Conservation (phyloP, 2,329 filamentous ascomycete species). For the Sarocladium kiliense region DNA sequence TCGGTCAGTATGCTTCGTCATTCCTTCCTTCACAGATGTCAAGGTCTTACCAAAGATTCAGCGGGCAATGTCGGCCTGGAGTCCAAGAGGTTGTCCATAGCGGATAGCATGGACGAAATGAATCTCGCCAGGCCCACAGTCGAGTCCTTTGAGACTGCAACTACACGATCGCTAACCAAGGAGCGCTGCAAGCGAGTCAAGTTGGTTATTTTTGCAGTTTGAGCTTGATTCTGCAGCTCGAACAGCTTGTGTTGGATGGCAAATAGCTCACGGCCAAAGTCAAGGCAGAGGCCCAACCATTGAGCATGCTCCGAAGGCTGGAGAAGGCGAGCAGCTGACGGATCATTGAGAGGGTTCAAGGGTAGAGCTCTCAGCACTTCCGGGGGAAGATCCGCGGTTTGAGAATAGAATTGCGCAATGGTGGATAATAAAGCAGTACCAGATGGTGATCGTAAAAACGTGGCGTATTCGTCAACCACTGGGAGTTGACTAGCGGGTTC, state of each 20-base stretch:
- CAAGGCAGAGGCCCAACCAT: conserved; percentile 50
- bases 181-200: conserved; percentile 59
- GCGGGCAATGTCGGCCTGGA: conserved; percentile 7
- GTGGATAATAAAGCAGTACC: conserved; percentile 24
- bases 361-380: conserved; percentile 25
- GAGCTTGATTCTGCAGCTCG: conserved; percentile 34
- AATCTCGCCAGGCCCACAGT: conserved; percentile 51
- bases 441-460: conserved; percentile 26
- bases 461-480: conserved; percentile 19
- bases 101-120: conserved; percentile 36
- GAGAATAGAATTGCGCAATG: conserved; percentile 28
- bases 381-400: not conserved
- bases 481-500: not conserved
- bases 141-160: conserved; percentile 55
- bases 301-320: conserved; percentile 26
- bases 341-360: conserved; percentile 56
- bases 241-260: conserved; percentile 36
- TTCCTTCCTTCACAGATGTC: too few relatives aligned
- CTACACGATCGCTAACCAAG: conserved; percentile 46
- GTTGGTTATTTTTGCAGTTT: conserved; percentile 43
- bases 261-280: conserved; percentile 42
- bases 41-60: not conserved
- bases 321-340: conserved; percentile 43
- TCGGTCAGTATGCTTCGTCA: not conserved
- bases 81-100: conserved; percentile 39